Evolutionary conservation across 2,329 filamentous ascomycete species (phyloP).

Genomic region (Eutypa lata): DNA sequence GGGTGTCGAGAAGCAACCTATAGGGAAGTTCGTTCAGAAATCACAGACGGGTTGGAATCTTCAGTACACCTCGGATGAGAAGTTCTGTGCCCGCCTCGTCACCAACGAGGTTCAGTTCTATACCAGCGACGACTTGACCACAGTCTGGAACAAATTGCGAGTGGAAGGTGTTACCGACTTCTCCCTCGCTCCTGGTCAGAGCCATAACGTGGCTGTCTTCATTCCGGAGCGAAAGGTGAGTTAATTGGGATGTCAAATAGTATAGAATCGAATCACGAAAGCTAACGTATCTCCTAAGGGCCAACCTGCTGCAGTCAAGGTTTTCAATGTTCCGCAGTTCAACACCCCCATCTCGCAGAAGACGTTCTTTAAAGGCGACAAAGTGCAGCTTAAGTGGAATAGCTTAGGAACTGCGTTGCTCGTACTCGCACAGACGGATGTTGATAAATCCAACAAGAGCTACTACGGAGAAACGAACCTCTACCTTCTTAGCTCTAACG

Average conservation of each 20-base stretch:
- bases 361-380: conserved; percentile 99
- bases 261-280: not conserved
- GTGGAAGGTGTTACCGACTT: conserved; percentile 90
- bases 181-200: conserved; percentile 83
- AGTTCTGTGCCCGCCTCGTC: conserved; percentile 86
- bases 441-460: conserved; percentile 97
- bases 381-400: conserved; percentile 99
- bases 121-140: conserved; percentile 78
- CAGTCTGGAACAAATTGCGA: conserved; percentile 92
- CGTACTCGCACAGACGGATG: conserved; percentile 94
- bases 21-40: conserved; percentile 94
- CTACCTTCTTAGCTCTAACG: conserved; percentile 89
- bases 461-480: conserved; percentile 99
- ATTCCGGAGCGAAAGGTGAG: conserved; percentile 89
- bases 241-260: conserved; percentile 1
- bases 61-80: conserved; percentile 92
- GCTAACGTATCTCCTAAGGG: conserved; percentile 54
- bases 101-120: conserved; percentile 99
- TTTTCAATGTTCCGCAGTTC: conserved; percentile 91
- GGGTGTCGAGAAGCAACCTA: conserved; percentile 64
- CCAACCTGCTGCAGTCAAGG: conserved; percentile 88
- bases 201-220: conserved; percentile 90
- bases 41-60: conserved; percentile 94
- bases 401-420: conserved; percentile 84
- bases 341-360: conserved; percentile 83